phyloP scores from a whole-genome alignment of 257 asterid species.

The Gentiana straminea region DNA sequence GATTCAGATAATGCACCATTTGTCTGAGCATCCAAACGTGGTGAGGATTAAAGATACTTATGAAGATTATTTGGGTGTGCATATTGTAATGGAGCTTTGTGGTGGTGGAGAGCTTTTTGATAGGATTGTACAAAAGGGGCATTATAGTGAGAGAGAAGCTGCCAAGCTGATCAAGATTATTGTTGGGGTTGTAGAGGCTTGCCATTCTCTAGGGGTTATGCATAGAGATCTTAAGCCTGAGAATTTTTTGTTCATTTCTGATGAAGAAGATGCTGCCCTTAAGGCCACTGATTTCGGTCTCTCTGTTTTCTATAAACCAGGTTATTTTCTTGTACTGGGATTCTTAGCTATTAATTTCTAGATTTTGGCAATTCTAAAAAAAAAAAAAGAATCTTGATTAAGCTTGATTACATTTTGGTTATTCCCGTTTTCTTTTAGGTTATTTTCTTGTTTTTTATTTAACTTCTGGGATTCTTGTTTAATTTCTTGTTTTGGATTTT shows the following conservation, averaged over 20 bases:
- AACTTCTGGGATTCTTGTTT: no score
- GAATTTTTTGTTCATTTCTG: conserved; percentile 70
- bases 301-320: conserved; percentile 84
- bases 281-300: conserved; percentile 93
- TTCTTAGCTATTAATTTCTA: no score
- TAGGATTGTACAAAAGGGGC: conserved; percentile 78
- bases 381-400: neutral
- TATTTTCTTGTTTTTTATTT: no score
- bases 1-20: conserved; percentile 32
- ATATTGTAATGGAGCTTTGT: conserved; percentile 79
- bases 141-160: conserved; percentile 72
- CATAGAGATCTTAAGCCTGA: conserved; percentile 91
- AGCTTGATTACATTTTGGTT: neutral
- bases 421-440: neutral
- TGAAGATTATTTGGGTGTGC: conserved; percentile 58
- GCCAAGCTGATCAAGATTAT: conserved; percentile 65
- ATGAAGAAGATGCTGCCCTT: conserved; percentile 69
- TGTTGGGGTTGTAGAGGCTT: conserved; percentile 74
- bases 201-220: conserved; percentile 87
- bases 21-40: conserved; percentile 55
- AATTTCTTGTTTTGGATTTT: no score
- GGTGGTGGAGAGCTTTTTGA: conserved; percentile 90
- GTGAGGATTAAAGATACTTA: conserved; percentile 71
- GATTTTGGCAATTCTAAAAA: no score
- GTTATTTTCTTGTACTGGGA: conserved; percentile 15